Evolutionary conservation across 208 protist species (phyloP).

Genomic region (Acanthamoeba sp.): DNA sequence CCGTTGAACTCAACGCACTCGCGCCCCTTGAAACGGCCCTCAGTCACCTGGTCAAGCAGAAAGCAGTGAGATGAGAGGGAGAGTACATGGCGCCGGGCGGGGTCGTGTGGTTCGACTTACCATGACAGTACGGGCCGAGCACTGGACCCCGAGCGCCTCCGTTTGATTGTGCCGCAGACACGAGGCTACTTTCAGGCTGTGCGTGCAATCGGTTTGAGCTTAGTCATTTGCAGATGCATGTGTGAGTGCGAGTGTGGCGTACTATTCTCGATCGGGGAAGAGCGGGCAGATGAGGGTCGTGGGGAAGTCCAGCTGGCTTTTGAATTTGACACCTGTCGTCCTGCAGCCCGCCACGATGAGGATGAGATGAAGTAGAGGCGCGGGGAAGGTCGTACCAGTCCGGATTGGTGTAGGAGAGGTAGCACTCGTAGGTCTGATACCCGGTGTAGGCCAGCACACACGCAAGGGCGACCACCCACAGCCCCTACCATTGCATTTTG

Average conservation of each 20-base stretch:
- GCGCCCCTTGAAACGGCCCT: neutral
- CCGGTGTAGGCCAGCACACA: neutral
- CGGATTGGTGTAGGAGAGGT: constrained; percentile 1
- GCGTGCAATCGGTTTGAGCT: neutral
- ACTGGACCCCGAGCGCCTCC: neutral
- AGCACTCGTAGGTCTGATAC: constrained; percentile 8
- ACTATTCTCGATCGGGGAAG: neutral
- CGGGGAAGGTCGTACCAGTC: neutral
- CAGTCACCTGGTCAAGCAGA: neutral
- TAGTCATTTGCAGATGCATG: neutral
- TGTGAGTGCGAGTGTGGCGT: neutral
- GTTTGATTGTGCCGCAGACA: neutral
- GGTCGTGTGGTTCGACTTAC: neutral
- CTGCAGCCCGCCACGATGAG: neutral
- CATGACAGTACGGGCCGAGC: neutral
- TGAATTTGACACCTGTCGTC: neutral
- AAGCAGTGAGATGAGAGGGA: neutral
- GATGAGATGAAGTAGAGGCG: neutral
- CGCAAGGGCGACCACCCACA: constrained; percentile 12
- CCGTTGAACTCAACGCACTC: neutral
- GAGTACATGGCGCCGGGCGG: neutral
- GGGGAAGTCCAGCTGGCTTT: neutral
- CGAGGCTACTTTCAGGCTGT: neutral
- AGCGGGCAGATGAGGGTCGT: neutral
- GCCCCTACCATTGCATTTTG: neutral